Percentiles rank a stretch among this genome's conserved stretches.
phyloP scores from a whole-genome alignment of 177 flowering plant genomes.

The Telopea speciosissima region DNA sequence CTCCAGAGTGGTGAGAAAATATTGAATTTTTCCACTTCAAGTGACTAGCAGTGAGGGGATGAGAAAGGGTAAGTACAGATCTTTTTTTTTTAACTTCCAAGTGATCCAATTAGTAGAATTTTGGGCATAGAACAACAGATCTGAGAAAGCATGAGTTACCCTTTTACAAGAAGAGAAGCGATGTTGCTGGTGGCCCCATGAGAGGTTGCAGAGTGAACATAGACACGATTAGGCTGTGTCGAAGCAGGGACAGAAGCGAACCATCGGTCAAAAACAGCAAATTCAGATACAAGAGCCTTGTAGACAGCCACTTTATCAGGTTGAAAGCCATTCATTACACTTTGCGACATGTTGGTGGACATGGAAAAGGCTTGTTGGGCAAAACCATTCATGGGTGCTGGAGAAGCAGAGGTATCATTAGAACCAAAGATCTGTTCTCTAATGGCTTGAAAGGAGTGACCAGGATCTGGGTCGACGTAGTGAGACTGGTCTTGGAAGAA shows the following conservation, averaged over 20 bases:
- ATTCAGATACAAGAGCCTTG: constrained; percentile 39
- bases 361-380: constrained; percentile 50
- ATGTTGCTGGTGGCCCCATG: constrained; percentile 54
- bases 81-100: no score
- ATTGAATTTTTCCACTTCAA: no score
- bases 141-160: no score
- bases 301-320: constrained; percentile 50
- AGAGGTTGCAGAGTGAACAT: constrained; percentile 52
- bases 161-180: constrained; percentile 28
- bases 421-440: constrained; percentile 30
- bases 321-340: constrained; percentile 56
- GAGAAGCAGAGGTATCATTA: constrained; percentile 20
- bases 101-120: no score
- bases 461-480: constrained; percentile 63
- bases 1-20: no score
- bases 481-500: constrained; percentile 34
- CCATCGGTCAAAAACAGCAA: constrained; percentile 18
- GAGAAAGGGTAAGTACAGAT: no score
- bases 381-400: constrained; percentile 65
- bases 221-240: constrained; percentile 47
- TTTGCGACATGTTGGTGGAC: constrained; percentile 32
- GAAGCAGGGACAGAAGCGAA: constrained; percentile 55
- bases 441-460: constrained; percentile 21
- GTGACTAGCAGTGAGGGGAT: no score
- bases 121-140: no score